These are phyloP conservation scores for Ophiostoma sp. DNA, from an alignment of 2,329 filamentous ascomycete genomes.

Conservation along the genomic window DNA sequence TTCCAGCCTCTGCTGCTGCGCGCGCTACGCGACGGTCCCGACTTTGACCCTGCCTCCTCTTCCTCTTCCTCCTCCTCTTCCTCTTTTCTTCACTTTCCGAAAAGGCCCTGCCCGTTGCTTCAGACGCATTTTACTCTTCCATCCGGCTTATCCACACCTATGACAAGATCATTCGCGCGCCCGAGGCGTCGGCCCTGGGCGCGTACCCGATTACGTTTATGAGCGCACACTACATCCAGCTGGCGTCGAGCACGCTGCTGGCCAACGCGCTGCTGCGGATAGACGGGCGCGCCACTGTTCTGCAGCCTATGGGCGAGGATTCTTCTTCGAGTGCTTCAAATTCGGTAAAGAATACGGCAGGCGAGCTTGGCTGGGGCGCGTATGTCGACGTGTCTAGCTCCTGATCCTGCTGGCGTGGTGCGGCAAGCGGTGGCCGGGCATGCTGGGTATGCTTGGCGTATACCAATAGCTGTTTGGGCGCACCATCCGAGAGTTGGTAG, in stretches of 20 bases:
- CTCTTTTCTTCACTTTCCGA: not conserved
- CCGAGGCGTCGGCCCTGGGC: slow-evolving; percentile 30
- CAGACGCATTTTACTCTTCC: slow-evolving; percentile 33
- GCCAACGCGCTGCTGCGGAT: slow-evolving; percentile 32
- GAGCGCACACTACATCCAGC: slow-evolving; percentile 34
- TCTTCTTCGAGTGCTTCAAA: not conserved
- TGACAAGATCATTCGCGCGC: slow-evolving; percentile 32
- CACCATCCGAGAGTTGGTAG: slow-evolving; percentile 21
- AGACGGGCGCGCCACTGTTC: slow-evolving; percentile 29
- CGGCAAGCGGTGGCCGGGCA: slow-evolving; percentile 26
- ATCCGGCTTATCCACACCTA: slow-evolving; percentile 32
- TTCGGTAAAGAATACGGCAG: not conserved
- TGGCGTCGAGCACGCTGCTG: slow-evolving; percentile 33
- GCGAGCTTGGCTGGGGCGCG: slow-evolving; percentile 25
- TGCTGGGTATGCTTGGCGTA: slow-evolving; percentile 24
- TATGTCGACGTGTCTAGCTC: slow-evolving; percentile 24
- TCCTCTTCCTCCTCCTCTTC: not conserved
- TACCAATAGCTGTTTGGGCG: slow-evolving; percentile 24
- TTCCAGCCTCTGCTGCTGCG: slow-evolving; percentile 32
- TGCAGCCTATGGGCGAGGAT: slow-evolving; percentile 26
- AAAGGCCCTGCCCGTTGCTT: slow-evolving; percentile 26
- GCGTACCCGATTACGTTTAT: slow-evolving; percentile 34
- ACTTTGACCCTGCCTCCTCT: not conserved
- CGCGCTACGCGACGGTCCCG: slow-evolving; percentile 17
- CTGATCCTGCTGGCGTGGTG: slow-evolving; percentile 26